Evolutionary conservation across 2,329 filamentous ascomycete genomes (phyloP).

Genomic region (Blastomyces parvus): DNA sequence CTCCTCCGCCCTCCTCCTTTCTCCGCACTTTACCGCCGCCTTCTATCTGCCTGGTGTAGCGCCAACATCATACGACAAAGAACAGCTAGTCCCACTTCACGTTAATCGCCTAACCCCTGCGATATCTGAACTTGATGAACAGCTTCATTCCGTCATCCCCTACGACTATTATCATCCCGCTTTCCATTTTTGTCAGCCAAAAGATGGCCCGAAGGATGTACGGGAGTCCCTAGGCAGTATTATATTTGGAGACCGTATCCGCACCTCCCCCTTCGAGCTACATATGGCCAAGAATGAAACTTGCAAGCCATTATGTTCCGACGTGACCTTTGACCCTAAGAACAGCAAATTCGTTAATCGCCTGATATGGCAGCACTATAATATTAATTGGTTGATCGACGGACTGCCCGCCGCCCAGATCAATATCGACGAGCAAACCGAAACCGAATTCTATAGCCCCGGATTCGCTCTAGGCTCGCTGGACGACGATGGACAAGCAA

Average conservation of each 20-base stretch:
- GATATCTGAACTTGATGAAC: conserved; percentile 63
- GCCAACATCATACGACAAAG: conserved; percentile 77
- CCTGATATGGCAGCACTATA: conserved; percentile 76
- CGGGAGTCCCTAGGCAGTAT: conserved; percentile 92
- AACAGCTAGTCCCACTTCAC: conserved; percentile 71
- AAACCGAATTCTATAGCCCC: conserved; percentile 76
- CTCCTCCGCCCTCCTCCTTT: conserved; percentile 24
- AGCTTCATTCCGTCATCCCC: conserved; percentile 83
- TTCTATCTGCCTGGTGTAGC: conserved; percentile 97
- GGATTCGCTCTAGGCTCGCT: conserved; percentile 70
- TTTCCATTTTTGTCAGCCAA: conserved; percentile 80
- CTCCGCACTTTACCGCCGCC: conserved; percentile 44
- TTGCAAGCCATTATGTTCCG: conserved; percentile 70
- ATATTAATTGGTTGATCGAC: conserved; percentile 92
- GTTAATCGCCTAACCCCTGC: conserved; percentile 90
- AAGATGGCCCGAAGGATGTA: conserved; percentile 65
- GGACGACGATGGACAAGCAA: conserved; percentile 45
- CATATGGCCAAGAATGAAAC: conserved; percentile 79
- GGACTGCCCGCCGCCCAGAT: conserved; percentile 83
- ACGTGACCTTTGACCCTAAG: conserved; percentile 54
- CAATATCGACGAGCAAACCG: conserved; percentile 64
- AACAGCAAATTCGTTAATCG: conserved; percentile 71
- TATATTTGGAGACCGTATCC: conserved; percentile 91
- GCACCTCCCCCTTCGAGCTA: conserved; percentile 88
- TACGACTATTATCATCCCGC: conserved; percentile 90